Evolutionary conservation across 257 asterid genomes (phyloP), one percentile per base, ranked within the genome.

Genomic region (Nicotiana otophora): DNA sequence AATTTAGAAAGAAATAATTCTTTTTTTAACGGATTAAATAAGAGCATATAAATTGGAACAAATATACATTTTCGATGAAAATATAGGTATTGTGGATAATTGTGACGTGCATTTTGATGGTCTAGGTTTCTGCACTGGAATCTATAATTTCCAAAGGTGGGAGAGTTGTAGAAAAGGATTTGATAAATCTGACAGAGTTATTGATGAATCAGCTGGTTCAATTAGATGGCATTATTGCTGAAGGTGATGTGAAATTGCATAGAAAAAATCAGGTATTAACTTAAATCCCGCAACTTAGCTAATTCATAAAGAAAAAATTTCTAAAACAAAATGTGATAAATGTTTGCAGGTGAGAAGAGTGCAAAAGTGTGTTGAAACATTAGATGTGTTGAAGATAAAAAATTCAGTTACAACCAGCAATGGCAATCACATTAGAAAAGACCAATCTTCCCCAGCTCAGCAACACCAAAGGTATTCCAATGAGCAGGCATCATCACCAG

Each of bases 151-250:
- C 88, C 33, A 83, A 83, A 84, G 91, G 91, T 66, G 89, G 86
- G 33, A 86, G 82, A 82, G 84, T 89, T 42, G 86, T 79, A 11
- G 92, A 89, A 76, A 87, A 86, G 54, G 83, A 81, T 78, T 39
- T 87, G 17, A 60, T 83, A 17, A 87, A 81, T 78, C 75, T 86
- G 83, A 89, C 81, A 9, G 92, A 87, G 84, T 67, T 86, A 66
- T 81, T 89, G 78, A 89, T 89, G 92, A 87, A 87, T 86, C 92
- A 89, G 75, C 82, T 89, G 39, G 81, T 89, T 53, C 86, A 81
- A 78, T 83, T 89, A 78, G 92, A 89, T 77, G 90, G 87, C 31
- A 81, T 89, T 68, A 23, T 54, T 78, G 90, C 87, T 7, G 89
- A 86, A 74, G 91, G 92, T 11, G 90, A 89, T 78, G 85, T 84